Evolutionary conservation across 176 grass and related monocot genomes (phyloP), one percentile per base, ranked within the genome.

Genomic region (Raddia guianensis): DNA sequence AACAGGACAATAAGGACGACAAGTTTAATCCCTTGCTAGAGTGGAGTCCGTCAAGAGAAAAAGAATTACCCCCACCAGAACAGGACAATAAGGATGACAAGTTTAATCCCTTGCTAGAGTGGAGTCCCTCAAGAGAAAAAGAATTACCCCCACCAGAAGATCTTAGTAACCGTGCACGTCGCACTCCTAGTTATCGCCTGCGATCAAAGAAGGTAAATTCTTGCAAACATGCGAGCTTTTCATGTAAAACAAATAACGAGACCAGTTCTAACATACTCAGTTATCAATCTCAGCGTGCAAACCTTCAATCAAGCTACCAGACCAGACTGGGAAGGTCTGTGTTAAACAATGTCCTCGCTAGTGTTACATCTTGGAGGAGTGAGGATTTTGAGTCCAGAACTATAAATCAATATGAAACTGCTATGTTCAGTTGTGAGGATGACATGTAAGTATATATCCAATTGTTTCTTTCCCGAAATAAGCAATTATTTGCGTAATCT

Each of bases 131-230:
- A 4, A 78, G 53, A 84, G 63, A 51, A 63, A 59, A 83, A 1
- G 70, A 83, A 55, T 70, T 84, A 61, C 77, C 66, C 45, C 73
- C 77, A 49, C 33, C 77, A 76, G 45, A 81, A 61, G 49, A 82
- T 53, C 64, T 47, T 5, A 54, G 14, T 54, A 81, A 48, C 44
- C 73, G 46, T 61, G 50, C 13, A 27, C 70, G 5, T 63, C 52
- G 55, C 70, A 80, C 80, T 69, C 66, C 75, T 78, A 85, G 82
- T 68, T 91, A 82, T 75, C 62, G 21, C 42, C 16, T 20, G 20
- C 86, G 81, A 21, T 66, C 85, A 42, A 56, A 88, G 14, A 78
- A 91, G 78, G 85, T 91, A 88, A 72, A 61, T 73, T 63, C 48
- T 46, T 82, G 68, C 3, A 77, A 65, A 66, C 12, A 56, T 18